Evolutionary conservation across 352 stramenopile genomes (phyloP), one percentile per base, ranked within the genome.

Genomic region (Phytophthora pistaciae): DNA sequence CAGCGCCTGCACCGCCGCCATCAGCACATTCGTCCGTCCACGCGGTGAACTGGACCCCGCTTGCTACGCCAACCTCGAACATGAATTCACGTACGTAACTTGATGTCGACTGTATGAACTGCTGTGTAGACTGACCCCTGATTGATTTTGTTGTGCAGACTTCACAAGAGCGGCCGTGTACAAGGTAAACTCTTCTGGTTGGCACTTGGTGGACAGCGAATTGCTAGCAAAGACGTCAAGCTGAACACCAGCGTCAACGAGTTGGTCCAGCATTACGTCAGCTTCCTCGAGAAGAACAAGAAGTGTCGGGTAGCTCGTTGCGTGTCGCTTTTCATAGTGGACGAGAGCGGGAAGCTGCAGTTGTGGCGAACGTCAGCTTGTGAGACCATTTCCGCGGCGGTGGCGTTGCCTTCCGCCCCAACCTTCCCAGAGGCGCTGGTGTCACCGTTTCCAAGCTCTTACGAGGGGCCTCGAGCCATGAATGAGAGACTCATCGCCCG

Each of bases 61-160:
- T 14, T 83, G 79, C 33, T 95, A 91, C 53, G 85, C 85, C 20
- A 95, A 92, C 46, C 74, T 93, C 25, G 87, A 95, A 70, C 79
- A 93, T 44, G 84, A 94, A n/a, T 92, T 83, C 70, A 80, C 65
- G 87, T 95, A 80, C 65, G 77, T 77, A 5, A 8, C 9, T 53
- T 38, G 4, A 25, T 49, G 20, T 27, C 49, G 23, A 14, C 5
- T 5, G 11, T n/a, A 31, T 49, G 6, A 33, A 3, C 77, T 80
- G 18, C 53, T 23, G 91, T 74, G 72, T 53, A 88, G 82, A 8
- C 63, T 68, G 33, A 70, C 23, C 46, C 8, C 42, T 31, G 13
- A 48, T 46, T 42, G 9, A 21, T 53, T 52, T 52, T 53, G 21
- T 62, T 62, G 8, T 14, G 20, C n/a, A 88, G 87, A 4, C 71